phyloP scores from a whole-genome alignment of 1,284 basidiomycete genomes.

The Austroboletus sp. region DNA sequence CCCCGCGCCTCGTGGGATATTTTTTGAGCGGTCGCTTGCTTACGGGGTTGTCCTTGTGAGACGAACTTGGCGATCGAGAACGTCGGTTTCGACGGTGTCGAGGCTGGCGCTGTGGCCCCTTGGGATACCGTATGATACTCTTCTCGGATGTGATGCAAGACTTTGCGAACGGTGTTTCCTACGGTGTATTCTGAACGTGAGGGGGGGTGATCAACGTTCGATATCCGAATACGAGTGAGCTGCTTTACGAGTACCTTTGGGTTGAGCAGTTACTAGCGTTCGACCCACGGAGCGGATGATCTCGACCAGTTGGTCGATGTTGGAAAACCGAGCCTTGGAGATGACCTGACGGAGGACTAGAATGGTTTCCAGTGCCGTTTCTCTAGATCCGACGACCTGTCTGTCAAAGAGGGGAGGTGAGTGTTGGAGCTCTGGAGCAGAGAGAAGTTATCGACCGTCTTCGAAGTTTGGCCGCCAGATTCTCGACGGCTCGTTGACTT shows the following conservation, averaged over 20 bases:
- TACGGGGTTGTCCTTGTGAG: slow-evolving; percentile 64
- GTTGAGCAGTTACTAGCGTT: slow-evolving; percentile 80
- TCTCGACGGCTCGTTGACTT: slow-evolving; percentile 55
- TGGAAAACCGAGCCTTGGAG: slow-evolving; percentile 77
- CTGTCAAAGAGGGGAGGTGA: slow-evolving; percentile 37
- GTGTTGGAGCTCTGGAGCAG: slow-evolving; percentile 1
- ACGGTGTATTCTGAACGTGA: slow-evolving; percentile 76
- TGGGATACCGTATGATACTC: slow-evolving; percentile 73
- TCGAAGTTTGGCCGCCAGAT: slow-evolving; percentile 57
- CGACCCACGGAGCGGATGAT: slow-evolving; percentile 79
- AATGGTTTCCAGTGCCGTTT: slow-evolving; percentile 85
- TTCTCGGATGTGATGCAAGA: slow-evolving; percentile 88
- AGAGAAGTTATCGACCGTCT: slow-evolving; percentile 48
- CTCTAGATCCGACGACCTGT: slow-evolving; percentile 82
- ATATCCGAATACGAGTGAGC: too few species aligned
- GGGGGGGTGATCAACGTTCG: too few species aligned
- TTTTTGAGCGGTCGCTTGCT: slow-evolving; percentile 47
- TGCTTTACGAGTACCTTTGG: too few species aligned
- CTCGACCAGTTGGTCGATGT: slow-evolving; percentile 78
- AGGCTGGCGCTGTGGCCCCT: slow-evolving; percentile 32
- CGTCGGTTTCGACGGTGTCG: slow-evolving; percentile 33
- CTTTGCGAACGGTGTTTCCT: slow-evolving; percentile 87
- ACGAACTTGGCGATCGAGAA: slow-evolving; percentile 77
- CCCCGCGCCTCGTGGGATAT: slow-evolving; percentile 42
- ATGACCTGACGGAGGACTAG: slow-evolving; percentile 85